Base-by-base conservation (phyloP, 108 stramenopile species). In the Licmophora abbreviata region DNA sequence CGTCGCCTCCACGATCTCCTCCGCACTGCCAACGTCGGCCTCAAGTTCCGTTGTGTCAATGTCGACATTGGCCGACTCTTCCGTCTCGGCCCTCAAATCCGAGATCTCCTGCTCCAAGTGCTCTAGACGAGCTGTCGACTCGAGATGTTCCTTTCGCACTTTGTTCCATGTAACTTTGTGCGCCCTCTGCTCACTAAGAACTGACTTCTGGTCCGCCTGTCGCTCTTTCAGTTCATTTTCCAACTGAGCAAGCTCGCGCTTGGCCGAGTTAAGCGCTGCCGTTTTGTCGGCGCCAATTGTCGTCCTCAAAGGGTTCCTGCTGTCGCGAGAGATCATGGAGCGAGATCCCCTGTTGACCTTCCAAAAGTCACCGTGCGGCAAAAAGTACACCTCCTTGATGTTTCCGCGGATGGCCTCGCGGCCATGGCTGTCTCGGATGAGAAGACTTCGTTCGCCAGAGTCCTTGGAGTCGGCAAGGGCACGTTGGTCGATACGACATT, bases 331-430 rank as follows among this genome's bases (percentile, higher is more conserved):
- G 24, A 69, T 74, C 51, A 81, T 65, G 7, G 54, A 49, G 9
- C 44, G 44, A 18, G 51, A 52, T 20, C 72, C 76, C 27, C 42
- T 59, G 26, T 40, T 63, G 26, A 76, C 62, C 23, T 80, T 60
- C 88, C 88, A 90, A 20, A 66, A 64, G 55, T 85, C 88, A 31
- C 82, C 88, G 6, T 53, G 63, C 12, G 88, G 88, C 8, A 84
- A 36, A 33, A 71, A 86, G 51, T 49, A 83, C 11, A 81, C 84
- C 40, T 77, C 63, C 42, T 80, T 74, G 46, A 85, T 68, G n/a
- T 63, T 73, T 9, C 58, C 57, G 29, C 69, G 67, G 33, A 89
- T 76, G 14, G 63, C 38, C 20, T 58, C 27, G 20, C 48, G 63
- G 1, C 79, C 82, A 41, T 64, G 71, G 1, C 28, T 29, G 29